A percentile compares a stretch with the other conserved stretches of the same genome.
These are phyloP conservation scores for Xylariaceae sp. DNA, from an alignment of 2,329 filamentous ascomycete species.

Conservation along the genomic window DNA sequence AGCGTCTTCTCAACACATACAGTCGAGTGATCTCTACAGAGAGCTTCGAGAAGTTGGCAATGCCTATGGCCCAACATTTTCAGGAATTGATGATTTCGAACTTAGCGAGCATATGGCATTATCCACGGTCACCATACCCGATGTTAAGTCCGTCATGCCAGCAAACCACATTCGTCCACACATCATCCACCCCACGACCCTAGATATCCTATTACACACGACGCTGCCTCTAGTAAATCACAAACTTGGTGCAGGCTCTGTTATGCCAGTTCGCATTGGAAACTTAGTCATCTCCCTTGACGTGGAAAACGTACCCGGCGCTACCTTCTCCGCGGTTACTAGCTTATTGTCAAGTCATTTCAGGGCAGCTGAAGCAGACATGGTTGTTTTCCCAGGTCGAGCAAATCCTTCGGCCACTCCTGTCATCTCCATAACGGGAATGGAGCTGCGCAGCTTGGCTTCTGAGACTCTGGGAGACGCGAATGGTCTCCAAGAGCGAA, in stretches of 20 bases:
- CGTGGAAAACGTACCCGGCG: background rate
- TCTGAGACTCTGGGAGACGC: too few species aligned
- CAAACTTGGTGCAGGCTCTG: background rate
- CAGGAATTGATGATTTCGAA: background rate
- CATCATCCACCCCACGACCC: background rate
- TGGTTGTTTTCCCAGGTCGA: background rate
- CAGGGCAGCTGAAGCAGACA: too few species aligned
- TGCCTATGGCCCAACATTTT: background rate
- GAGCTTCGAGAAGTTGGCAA: background rate
- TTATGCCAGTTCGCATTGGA: background rate
- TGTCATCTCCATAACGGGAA: background rate
- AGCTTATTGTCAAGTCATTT: too few species aligned
- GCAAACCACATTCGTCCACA: background rate
- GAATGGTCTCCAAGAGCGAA: too few species aligned
- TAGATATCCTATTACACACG: background rate
- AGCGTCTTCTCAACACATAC: too few species aligned
- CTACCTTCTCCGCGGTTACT: too few species aligned
- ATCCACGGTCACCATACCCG: background rate
- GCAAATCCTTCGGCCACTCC: background rate
- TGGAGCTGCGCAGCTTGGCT: too few species aligned
- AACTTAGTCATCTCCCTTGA: background rate
- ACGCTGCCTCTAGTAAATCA: background rate
- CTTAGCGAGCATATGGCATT: background rate
- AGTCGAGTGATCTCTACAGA: too few species aligned
- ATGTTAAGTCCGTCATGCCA: conserved; percentile 1